Conservation (phyloP, 768 basidiomycete species). For the Psilocybe cyanescens region DNA sequence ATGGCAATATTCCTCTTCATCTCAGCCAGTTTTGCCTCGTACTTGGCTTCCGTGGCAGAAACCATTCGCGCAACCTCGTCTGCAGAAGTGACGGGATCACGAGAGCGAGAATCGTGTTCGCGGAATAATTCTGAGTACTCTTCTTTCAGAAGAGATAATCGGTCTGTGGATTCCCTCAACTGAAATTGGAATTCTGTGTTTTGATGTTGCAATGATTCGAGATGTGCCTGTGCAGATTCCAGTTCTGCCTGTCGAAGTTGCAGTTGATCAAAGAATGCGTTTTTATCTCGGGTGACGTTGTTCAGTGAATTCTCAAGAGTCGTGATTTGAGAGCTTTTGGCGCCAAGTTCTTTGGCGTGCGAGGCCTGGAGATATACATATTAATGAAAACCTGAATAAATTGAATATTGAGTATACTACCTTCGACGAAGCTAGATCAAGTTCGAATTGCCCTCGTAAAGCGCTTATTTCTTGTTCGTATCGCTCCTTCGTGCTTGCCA, state of each 20-base stretch:
- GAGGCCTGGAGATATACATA: conserved; percentile 49
- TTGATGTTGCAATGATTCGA: conserved; percentile 76
- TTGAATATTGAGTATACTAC: conserved; percentile 37
- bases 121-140: conserved; percentile 68
- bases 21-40: conserved; percentile 77
- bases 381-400: neutral
- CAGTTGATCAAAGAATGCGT: conserved; percentile 80
- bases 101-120: conserved; percentile 53
- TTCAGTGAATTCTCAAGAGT: conserved; percentile 74
- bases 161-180: conserved; percentile 79
- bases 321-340: conserved; percentile 63
- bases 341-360: conserved; percentile 67
- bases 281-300: conserved; percentile 75
- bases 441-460: conserved; percentile 73
- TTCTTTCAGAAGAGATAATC: conserved; percentile 69
- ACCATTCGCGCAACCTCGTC: conserved; percentile 77
- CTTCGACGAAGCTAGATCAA: conserved; percentile 76
- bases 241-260: conserved; percentile 90
- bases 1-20: conserved; percentile 62
- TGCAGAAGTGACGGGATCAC: conserved; percentile 49
- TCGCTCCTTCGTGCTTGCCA: conserved; percentile 59
- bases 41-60: conserved; percentile 73
- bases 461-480: conserved; percentile 75
- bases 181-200: conserved; percentile 88
- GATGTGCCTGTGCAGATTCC: conserved; percentile 79